Evolutionary conservation across 2,329 filamentous ascomycete species (phyloP), one percentile per base, ranked within the genome.

Genomic region (Aotearoamyces nothofagi): DNA sequence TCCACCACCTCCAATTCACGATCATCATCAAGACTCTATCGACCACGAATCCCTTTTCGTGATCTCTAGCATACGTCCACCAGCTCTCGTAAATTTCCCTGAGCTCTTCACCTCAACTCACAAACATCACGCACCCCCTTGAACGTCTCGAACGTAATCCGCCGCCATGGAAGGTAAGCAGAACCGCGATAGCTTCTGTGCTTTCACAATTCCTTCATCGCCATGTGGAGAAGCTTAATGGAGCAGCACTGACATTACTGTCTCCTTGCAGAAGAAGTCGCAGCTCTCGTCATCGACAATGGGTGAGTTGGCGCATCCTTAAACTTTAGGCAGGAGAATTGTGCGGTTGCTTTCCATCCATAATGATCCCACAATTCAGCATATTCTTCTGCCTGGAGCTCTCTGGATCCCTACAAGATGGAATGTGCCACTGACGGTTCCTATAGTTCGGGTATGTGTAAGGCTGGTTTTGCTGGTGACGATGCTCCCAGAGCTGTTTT

Each of bases 261-360:
- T 11, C 39, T 25, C 31, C 39, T 42, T 65, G 63, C 58, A 96
- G 90, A 98, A 76, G 90, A 98, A 83, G 90, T 98, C 66, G 90
- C 90, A 64, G 90, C 90, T 65, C 86, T 98, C 82, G 90, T 98
- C 66, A 96, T 98, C 69, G 90, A 98, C 86, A 98, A 98, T 96
- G 90, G 90, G 90, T 98, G 87, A 82, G 86, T 69, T 64, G 52
- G 47, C 43, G 45, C 45, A 48, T 43, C 47, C 46, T n/a, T n/a
- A n/a, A n/a, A n/a, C 48, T 40, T 27, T 33, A 32, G 11, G 16
- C 31, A 33, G 30, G 30, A 22, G 33, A 28, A 28, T 24, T 28
- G 36, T 39, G 42, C 41, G 42, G 40, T 40, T 41, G 31, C 35
- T 34, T 20, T 28, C 16, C n/a, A 15, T 26, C 24, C 12, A 13